phyloP scores from a whole-genome alignment of 1,284 basidiomycete species.

The Cutaneotrichosporon sp. region DNA sequence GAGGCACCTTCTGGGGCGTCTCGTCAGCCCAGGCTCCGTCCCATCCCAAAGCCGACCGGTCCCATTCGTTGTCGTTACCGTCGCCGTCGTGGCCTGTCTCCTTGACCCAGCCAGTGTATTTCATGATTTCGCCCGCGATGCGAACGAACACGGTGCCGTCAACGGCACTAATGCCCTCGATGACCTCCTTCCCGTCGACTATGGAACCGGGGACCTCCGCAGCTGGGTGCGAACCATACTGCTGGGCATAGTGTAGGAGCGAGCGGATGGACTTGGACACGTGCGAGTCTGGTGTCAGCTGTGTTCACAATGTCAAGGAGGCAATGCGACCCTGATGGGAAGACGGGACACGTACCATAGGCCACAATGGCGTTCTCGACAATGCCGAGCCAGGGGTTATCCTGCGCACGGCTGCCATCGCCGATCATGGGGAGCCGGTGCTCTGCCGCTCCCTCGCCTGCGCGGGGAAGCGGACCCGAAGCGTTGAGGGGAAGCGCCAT shows the following conservation, averaged over 20 bases:
- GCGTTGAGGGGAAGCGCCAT: constrained; percentile 57
- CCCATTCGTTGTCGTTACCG: constrained; percentile 51
- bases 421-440: constrained; percentile 19
- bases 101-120: constrained; percentile 59
- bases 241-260: constrained; percentile 54
- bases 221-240: constrained; percentile 53
- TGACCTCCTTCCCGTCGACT: constrained; percentile 36
- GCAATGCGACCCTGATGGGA: not conserved
- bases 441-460: constrained; percentile 1
- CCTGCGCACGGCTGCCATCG: constrained; percentile 32
- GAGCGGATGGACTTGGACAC: constrained; percentile 59
- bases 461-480: constrained; percentile 38
- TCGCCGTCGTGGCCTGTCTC: constrained; percentile 48
- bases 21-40: constrained; percentile 59
- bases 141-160: constrained; percentile 64
- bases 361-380: constrained; percentile 56
- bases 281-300: constrained; percentile 54
- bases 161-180: constrained; percentile 50
- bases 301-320: not conserved
- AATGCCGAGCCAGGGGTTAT: constrained; percentile 60
- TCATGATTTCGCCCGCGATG: constrained; percentile 60
- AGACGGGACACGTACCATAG: constrained; percentile 36
- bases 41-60: constrained; percentile 61
- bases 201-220: constrained; percentile 52
- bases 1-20: not conserved